Conservation (phyloP, 768 basidiomycete genomes). For the Pleurotus platypus region DNA sequence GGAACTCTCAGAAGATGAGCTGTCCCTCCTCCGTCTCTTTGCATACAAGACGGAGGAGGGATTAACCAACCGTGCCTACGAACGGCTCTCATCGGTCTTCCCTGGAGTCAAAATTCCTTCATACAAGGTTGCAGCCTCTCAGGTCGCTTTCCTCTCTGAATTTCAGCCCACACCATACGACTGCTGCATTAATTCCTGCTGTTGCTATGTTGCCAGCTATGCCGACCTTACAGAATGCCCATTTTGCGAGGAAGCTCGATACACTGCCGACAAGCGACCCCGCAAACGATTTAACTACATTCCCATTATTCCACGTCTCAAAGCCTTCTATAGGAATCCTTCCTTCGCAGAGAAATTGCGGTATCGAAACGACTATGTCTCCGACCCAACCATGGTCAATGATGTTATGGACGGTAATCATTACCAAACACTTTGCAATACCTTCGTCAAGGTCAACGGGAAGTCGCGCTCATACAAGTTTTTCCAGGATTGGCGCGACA, state of each 20-base stretch:
- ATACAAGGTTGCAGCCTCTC: conserved; percentile 16
- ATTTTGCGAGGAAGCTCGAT: conserved; percentile 27
- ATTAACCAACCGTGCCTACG: conserved; percentile 21
- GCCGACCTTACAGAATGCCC: conserved; percentile 26
- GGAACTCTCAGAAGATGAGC: conserved; percentile 19
- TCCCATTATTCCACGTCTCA: conserved; percentile 33
- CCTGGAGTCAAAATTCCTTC: conserved; percentile 15
- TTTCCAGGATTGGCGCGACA: conserved; percentile 31
- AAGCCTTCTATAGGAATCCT: conserved; percentile 17
- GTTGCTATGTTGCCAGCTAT: conserved; percentile 29
- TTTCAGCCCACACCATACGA: conserved; percentile 29
- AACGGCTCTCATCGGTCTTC: conserved; percentile 19
- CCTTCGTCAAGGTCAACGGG: conserved; percentile 22
- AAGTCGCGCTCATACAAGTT: conserved; percentile 17
- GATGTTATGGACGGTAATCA: conserved; percentile 31
- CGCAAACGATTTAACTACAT: conserved; percentile 30
- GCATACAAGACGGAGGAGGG: conserved; percentile 24
- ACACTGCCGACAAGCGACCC: conserved; percentile 16
- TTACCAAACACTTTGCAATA: conserved; percentile 20
- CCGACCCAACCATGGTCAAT: conserved; percentile 13
- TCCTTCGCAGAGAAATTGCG: conserved; percentile 17
- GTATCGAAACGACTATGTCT: conserved; percentile 23
- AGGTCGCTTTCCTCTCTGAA: conserved; percentile 25
- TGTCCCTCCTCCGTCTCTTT: conserved; percentile 22
- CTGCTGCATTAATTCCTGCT: conserved; percentile 42